These are phyloP conservation scores for Brasilioporus rufonigricans DNA, from an alignment of 768 basidiomycete species.

Conservation along the genomic window DNA sequence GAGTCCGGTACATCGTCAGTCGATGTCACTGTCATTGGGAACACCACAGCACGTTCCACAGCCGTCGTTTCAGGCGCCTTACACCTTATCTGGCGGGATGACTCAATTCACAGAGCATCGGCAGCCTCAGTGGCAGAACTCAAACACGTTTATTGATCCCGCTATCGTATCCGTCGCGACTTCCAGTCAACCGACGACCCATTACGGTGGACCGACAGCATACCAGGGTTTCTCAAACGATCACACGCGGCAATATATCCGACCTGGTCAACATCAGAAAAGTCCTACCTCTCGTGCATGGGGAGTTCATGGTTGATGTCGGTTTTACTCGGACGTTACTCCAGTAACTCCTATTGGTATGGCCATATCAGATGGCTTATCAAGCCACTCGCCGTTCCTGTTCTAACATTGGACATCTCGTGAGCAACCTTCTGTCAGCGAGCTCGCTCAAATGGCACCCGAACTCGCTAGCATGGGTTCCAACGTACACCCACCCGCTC, in stretches of 20 bases:
- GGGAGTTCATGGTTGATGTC: conserved; percentile 25
- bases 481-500: neutral
- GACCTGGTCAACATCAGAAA: conserved; percentile 21
- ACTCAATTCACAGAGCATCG: conserved; percentile 10
- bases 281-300: conserved; percentile 20
- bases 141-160: conserved; percentile 19
- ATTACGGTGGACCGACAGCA: conserved; percentile 7
- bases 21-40: conserved; percentile 14
- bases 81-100: conserved; percentile 6
- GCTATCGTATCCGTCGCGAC: conserved; percentile 20
- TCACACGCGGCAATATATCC: conserved; percentile 14
- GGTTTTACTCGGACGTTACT: neutral
- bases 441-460: neutral
- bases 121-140: conserved; percentile 13
- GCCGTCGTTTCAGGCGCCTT: conserved; percentile 10
- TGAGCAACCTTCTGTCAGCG: neutral
- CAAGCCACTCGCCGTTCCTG: conserved; percentile 8
- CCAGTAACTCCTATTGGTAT: neutral
- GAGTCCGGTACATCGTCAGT: conserved; percentile 13
- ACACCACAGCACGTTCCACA: conserved; percentile 19
- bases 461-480: neutral
- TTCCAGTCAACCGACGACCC: conserved; percentile 1
- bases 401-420: neutral
- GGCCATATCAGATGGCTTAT: conserved; percentile 5
- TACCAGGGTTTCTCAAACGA: conserved; percentile 14